A percentile compares a stretch with the other conserved stretches of the same genome.
phyloP scores from a whole-genome alignment of 768 basidiomycete species.

The Leccinum boreale region DNA sequence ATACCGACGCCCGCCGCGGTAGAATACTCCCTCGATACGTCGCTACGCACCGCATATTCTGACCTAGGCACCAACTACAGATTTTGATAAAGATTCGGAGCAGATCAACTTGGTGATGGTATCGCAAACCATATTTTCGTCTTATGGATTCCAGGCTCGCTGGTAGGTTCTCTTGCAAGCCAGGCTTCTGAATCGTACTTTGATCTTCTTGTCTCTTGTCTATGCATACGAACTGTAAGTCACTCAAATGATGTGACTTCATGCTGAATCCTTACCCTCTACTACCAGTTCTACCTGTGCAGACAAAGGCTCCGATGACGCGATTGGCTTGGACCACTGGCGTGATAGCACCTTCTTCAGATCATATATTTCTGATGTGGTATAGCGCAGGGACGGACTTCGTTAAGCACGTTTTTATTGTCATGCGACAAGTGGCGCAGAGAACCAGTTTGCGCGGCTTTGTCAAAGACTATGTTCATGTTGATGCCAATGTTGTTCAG shows the following conservation, averaged over 20 bases:
- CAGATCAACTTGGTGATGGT: too few species aligned
- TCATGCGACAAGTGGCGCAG: constrained; percentile 32
- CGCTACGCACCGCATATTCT: too few species aligned
- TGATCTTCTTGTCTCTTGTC: constrained; percentile 40
- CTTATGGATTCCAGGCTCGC: constrained; percentile 31
- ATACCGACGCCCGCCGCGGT: too few species aligned
- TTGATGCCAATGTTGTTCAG: constrained; percentile 34
- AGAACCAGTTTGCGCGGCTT: constrained; percentile 35
- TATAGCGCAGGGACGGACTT: constrained; percentile 31
- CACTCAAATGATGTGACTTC: constrained; percentile 19
- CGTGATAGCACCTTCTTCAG: constrained; percentile 9
- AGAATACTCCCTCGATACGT: too few species aligned
- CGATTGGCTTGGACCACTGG: constrained; percentile 39
- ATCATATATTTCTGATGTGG: constrained; percentile 10
- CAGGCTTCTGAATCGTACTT: constrained; percentile 36
- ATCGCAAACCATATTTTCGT: not conserved
- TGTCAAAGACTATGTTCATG: constrained; percentile 34
- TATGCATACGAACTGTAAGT: constrained; percentile 16
- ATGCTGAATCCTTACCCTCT: not conserved
- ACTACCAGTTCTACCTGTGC: constrained; percentile 31
- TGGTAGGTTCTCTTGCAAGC: constrained; percentile 36
- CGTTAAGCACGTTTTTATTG: constrained; percentile 36
- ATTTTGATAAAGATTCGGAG: too few species aligned
- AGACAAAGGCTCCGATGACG: constrained; percentile 40
- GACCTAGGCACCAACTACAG: too few species aligned